phyloP scores from a whole-genome alignment of 164 flowering plant genomes.

The Protea cynaroides region DNA sequence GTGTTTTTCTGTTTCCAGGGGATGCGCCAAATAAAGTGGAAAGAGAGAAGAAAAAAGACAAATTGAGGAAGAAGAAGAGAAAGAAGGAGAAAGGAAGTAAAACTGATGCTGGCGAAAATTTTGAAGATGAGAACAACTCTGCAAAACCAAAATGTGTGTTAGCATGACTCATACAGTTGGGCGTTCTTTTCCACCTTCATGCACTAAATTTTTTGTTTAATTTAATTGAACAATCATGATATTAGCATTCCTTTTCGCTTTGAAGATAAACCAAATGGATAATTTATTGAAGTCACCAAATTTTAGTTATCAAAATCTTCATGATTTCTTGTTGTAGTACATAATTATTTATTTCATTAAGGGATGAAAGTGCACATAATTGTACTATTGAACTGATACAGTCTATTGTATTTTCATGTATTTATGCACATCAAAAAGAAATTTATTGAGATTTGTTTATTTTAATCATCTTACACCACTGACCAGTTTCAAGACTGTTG shows the following conservation, averaged over 20 bases:
- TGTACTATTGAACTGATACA: background rate
- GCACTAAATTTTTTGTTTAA: background rate
- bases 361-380: background rate
- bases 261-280: background rate
- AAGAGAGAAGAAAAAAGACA: conserved; percentile 10
- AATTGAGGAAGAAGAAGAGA: conserved; percentile 17
- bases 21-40: background rate
- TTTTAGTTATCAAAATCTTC: too few relatives aligned
- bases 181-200: background rate
- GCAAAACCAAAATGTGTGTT: conserved; percentile 20
- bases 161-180: background rate
- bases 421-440: background rate
- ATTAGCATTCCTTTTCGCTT: background rate
- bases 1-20: background rate
- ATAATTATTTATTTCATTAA: background rate
- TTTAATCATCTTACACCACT: background rate
- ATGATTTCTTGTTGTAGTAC: too few relatives aligned
- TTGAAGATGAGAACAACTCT: conserved; percentile 7
- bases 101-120: conserved; percentile 2
- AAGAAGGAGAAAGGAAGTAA: conserved; percentile 8
- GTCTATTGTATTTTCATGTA: too few relatives aligned
- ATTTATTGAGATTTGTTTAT: too few relatives aligned
- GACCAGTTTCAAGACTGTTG: background rate
- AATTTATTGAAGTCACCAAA: too few relatives aligned
- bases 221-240: background rate